These are phyloP conservation scores for Colletotrichum sp. DNA, from an alignment of 2,329 filamentous ascomycete species.

Conservation along the genomic window DNA sequence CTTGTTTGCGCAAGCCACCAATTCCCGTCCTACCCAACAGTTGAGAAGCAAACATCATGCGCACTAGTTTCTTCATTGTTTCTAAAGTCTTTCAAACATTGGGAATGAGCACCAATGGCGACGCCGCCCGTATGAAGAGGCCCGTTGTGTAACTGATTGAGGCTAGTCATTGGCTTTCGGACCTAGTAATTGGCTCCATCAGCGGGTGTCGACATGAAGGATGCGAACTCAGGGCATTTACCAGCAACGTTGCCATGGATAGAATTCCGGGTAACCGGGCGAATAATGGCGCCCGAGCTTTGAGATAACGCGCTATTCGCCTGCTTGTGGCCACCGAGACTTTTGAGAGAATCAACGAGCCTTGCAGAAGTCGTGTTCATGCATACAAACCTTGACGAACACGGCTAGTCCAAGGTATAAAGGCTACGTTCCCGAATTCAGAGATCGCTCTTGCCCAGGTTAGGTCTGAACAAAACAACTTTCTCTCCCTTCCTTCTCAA, in stretches of 20 bases:
- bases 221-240: not conserved
- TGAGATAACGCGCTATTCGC: not conserved
- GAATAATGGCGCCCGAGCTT: not conserved
- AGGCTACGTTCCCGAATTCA: not conserved
- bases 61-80: not conserved
- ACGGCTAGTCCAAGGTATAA: not conserved
- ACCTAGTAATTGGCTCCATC: accelerated
- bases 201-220: not conserved
- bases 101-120: not conserved
- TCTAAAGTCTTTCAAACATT: not conserved
- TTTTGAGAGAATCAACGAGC: not conserved
- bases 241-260: not conserved
- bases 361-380: not conserved
- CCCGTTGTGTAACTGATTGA: not conserved
- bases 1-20: not conserved
- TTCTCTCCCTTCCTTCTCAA: accelerated
- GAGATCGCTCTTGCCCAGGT: not conserved
- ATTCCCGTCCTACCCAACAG: not conserved
- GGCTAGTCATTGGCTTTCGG: not conserved
- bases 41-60: not conserved
- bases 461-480: no score
- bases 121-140: not conserved
- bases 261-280: not conserved
- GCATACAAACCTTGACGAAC: not conserved
- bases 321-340: not conserved